These are phyloP conservation scores for Graphilbum sp. DNA, from an alignment of 2,329 filamentous ascomycete species.

Conservation along the genomic window DNA sequence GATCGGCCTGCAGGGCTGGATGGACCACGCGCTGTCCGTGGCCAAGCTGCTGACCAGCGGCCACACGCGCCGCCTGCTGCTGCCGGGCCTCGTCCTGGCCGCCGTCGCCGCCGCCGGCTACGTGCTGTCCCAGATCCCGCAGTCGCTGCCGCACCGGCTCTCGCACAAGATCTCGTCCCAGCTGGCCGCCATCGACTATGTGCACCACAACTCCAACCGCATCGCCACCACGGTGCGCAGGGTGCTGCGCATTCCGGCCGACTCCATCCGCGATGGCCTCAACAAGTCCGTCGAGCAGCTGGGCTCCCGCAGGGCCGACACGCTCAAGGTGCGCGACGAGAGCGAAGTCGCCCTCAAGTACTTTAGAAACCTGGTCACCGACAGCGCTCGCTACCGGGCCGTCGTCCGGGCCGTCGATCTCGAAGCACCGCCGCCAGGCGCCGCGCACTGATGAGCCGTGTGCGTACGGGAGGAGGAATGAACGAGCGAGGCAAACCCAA, in stretches of 20 bases:
- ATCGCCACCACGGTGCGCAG: slow-evolving; percentile 78
- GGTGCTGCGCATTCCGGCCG: slow-evolving; percentile 73
- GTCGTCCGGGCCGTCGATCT: slow-evolving; percentile 36
- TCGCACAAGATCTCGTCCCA: slow-evolving; percentile 70
- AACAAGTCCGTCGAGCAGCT: slow-evolving; percentile 78
- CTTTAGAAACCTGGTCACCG: slow-evolving; percentile 68
- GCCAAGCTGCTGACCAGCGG: slow-evolving; percentile 66
- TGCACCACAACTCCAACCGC: slow-evolving; percentile 71
- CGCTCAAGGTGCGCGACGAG: slow-evolving; percentile 63
- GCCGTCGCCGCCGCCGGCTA: slow-evolving; percentile 63
- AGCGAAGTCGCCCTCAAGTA: slow-evolving; percentile 81
- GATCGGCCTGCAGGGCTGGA: slow-evolving; percentile 72
- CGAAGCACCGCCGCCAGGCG: slow-evolving; percentile 17
- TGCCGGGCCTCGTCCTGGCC: slow-evolving; percentile 65
- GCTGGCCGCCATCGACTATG: slow-evolving; percentile 74
- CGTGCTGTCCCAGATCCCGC: slow-evolving; percentile 71
- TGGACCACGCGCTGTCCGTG: slow-evolving; percentile 72
- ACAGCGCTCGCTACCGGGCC: slow-evolving; percentile 35
- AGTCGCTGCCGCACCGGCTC: slow-evolving; percentile 73
- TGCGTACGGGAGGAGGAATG: neutral
- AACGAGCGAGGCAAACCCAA: neutral
- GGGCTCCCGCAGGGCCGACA: slow-evolving; percentile 62
- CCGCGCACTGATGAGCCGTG: neutral
- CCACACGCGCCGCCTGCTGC: slow-evolving; percentile 62
- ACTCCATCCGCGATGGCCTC: slow-evolving; percentile 69